Evolutionary conservation across 805 yeast species (phyloP), one percentile per base, ranked within the genome.

Genomic region (Candida palmyrensis): DNA sequence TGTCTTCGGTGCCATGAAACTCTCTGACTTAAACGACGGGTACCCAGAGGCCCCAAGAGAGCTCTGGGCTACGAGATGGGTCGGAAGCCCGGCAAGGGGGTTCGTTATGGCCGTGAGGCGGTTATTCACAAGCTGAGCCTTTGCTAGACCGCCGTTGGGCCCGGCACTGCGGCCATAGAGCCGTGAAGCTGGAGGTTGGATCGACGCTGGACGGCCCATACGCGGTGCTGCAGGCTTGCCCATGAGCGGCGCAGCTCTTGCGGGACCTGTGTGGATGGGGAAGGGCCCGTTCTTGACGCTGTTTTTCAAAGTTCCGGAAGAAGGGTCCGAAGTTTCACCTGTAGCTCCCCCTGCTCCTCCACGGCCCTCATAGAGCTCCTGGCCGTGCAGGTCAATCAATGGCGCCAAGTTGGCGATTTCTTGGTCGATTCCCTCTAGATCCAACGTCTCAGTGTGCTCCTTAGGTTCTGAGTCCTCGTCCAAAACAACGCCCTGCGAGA

Each of bases 141-240:
- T 43, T 7, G 47, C 29, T 17, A 44, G 34, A 6, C 51, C 53
- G 38, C 46, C 44, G 15, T 44, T 11, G 25, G 30, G 23, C 3
- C 18, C 19, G 7, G 30, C 22, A 6, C 24, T 14, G 35, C 56
- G 47, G 14, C 60, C 59, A 39, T 65, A 66, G 5, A 61, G 34
- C 30, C 66, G 45, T 34, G 61, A 59, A 5, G 67, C 51, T 2
- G 70, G 68, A 6, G 71, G 71, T 39, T 65, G 71, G 13, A 66
- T 64, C 13, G 68, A 54, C 13, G 71, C 71, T 5, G 68, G 66
- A 35, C 62, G 63, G 3, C 71, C 71, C 71, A 66, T 65, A 33
- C 66, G 46, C 7, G 70, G 68, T 6, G 46, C 38, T 2, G 55
- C 54, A 5, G 59, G 55, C 28, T 55, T 58, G 1, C 65, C 65